phyloP scores from a whole-genome alignment of 225 moss, liverwort and hornwort genomes.

The Straminergon stramineum region DNA sequence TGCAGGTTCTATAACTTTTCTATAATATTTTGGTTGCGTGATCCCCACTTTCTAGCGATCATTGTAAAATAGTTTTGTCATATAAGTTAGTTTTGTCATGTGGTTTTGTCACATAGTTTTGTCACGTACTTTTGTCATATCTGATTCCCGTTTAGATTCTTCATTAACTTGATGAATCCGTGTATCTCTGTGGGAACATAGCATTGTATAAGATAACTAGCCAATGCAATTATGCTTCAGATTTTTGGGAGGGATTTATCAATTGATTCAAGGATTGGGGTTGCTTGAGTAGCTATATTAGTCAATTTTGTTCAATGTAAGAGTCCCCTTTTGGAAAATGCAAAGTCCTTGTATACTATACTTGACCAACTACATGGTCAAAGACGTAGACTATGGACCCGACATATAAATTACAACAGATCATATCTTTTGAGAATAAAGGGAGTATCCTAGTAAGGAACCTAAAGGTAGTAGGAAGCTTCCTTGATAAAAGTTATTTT shows the following conservation, averaged over 20 bases:
- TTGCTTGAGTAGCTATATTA: background rate
- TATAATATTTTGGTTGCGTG: background rate
- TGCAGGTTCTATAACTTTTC: background rate
- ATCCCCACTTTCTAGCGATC: background rate
- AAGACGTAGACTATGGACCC: accelerated
- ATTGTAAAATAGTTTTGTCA: background rate
- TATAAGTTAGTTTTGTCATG: background rate
- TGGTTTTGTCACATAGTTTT: too few relatives aligned
- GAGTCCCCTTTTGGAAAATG: accelerated
- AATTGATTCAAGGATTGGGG: background rate
- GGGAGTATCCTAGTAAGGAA: too few relatives aligned
- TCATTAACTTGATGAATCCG: background rate
- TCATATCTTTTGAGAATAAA: too few relatives aligned
- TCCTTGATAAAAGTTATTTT: too few relatives aligned
- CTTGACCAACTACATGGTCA: background rate
- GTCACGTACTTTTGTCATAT: background rate
- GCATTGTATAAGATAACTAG: background rate
- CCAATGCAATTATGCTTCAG: background rate
- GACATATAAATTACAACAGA: accelerated
- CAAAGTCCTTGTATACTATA: background rate
- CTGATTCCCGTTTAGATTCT: background rate
- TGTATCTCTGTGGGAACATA: background rate
- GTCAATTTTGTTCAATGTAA: background rate
- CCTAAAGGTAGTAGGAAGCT: too few relatives aligned
- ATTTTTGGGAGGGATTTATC: too few relatives aligned